Evolutionary conservation across 495 filamentous ascomycete species (phyloP), one percentile per base, ranked within the genome.

Genomic region (Pyronema omphalodes): DNA sequence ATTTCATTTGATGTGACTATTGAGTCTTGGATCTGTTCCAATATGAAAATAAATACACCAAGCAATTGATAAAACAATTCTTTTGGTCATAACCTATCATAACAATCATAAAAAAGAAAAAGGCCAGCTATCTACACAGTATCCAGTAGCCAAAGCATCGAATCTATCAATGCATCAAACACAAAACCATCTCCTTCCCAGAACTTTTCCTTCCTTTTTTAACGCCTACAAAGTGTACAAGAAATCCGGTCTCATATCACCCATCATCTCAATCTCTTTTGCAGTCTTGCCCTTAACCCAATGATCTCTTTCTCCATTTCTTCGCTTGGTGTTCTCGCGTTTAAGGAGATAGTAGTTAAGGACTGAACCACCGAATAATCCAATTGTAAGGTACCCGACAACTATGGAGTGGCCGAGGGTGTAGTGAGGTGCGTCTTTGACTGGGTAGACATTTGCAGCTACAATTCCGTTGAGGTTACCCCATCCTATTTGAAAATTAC

Each of bases 201-300:
- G 23, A 29, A 1, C 23, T 29, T 29, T 5, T 29, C 23, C 23
- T 29, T 5, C 23, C n/a, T n/a, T 29, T 29, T 29, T 29, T 29
- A 29, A 5, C 23, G 23, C 23, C 44, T 50, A 50, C 47, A 50
- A 50, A 36, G 78, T 88, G 63, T 93, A 93, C 3, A 84, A 66
- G 61, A 93, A 93, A 64, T 86, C 81, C 3, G 84, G 86, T 18
- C 59, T 61, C 37, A 7, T 67, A 65, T 94, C 88, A 3, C 88
- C 88, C 49, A 83, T 53, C 51, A 56, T 62, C 58, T 78, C 76
- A 23, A 79, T 69, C 68, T 87, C 76, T 50, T 70, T 67, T 55
- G 74, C 68, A 37, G 37, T 68, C 67, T 78, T 70, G 1, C 81
- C 82, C 53, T 76, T 74, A 6, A 80, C 67, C 75, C 71, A 80